Conservation (phyloP, 2,329 filamentous ascomycete species). For the Talaromyces sp. region DNA sequence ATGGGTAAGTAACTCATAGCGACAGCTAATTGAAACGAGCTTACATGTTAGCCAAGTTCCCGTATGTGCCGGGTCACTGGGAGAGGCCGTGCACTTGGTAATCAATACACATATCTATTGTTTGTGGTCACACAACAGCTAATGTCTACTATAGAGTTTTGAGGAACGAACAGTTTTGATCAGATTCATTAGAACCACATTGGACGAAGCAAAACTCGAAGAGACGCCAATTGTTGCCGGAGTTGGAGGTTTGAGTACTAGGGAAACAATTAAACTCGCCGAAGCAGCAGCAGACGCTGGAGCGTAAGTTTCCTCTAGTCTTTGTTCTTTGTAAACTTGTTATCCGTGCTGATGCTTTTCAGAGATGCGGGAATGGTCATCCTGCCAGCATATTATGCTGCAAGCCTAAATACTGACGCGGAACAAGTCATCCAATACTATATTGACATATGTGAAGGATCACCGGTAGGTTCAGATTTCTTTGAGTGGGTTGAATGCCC, state of each 20-base stretch:
- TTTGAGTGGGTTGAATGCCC: background rate
- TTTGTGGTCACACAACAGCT: background rate
- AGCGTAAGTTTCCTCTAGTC: constrained; percentile 12
- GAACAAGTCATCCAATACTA: constrained; percentile 19
- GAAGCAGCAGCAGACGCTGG: constrained; percentile 15
- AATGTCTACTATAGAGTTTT: constrained; percentile 8
- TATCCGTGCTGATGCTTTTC: background rate
- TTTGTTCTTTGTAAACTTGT: background rate
- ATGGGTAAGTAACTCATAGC: background rate
- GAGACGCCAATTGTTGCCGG: constrained; percentile 19
- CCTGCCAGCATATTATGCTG: constrained; percentile 20
- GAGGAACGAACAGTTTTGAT: constrained; percentile 16
- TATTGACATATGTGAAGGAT: constrained; percentile 17
- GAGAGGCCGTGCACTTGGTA: constrained; percentile 20
- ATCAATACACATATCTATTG: background rate
- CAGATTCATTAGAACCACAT: constrained; percentile 15
- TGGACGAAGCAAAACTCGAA: constrained; percentile 15
- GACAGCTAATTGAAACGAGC: background rate
- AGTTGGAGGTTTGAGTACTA: constrained; percentile 17
- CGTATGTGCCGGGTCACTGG: constrained; percentile 19
- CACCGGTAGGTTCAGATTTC: constrained; percentile 11
- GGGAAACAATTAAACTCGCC: constrained; percentile 17
- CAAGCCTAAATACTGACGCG: constrained; percentile 16
- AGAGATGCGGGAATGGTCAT: constrained; percentile 21
- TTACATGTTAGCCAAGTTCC: constrained; percentile 12